Evolutionary conservation across 805 yeast genomes (phyloP).

Genomic region (Ogataea ganodermae): DNA sequence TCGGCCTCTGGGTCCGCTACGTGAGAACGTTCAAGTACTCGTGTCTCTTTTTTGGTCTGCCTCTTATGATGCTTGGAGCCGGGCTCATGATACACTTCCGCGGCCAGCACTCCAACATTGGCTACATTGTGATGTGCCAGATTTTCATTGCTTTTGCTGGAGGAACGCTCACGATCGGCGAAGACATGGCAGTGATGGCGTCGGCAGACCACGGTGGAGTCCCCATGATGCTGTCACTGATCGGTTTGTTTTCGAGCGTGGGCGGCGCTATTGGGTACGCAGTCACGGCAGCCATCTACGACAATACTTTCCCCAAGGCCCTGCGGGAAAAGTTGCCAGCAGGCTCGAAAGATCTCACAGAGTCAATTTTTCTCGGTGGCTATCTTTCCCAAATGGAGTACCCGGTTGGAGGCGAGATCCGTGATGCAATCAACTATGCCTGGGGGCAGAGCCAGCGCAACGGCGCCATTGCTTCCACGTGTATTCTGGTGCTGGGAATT

Average conservation of each 20-base stretch:
- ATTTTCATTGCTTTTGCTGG: constrained; percentile 43
- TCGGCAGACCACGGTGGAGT: constrained; percentile 45
- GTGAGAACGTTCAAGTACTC: constrained; percentile 26
- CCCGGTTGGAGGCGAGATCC: constrained; percentile 27
- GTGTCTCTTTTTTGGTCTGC: constrained; percentile 25
- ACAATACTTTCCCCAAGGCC: constrained; percentile 31
- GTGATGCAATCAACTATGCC: constrained; percentile 32
- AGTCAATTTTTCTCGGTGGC: constrained; percentile 27
- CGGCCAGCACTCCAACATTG: constrained; percentile 23
- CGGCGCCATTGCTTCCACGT: constrained; percentile 29
- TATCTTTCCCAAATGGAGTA: constrained; percentile 24
- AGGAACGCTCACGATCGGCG: constrained; percentile 36
- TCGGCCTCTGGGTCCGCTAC: constrained; percentile 26
- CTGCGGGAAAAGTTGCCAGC: constrained; percentile 32
- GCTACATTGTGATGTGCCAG: constrained; percentile 33
- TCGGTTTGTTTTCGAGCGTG: constrained; percentile 37
- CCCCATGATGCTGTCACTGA: constrained; percentile 41
- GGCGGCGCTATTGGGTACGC: constrained; percentile 45
- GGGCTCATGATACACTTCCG: constrained; percentile 33
- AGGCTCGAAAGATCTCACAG: constrained; percentile 14
- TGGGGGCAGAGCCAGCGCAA: constrained; percentile 30
- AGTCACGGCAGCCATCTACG: constrained; percentile 42
- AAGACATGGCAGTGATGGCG: constrained; percentile 38
- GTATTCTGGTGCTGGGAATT: constrained; percentile 26
- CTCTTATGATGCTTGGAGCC: constrained; percentile 25